Base-by-base conservation (phyloP, 75 land plant species). In the Cupressus sempervirens region DNA sequence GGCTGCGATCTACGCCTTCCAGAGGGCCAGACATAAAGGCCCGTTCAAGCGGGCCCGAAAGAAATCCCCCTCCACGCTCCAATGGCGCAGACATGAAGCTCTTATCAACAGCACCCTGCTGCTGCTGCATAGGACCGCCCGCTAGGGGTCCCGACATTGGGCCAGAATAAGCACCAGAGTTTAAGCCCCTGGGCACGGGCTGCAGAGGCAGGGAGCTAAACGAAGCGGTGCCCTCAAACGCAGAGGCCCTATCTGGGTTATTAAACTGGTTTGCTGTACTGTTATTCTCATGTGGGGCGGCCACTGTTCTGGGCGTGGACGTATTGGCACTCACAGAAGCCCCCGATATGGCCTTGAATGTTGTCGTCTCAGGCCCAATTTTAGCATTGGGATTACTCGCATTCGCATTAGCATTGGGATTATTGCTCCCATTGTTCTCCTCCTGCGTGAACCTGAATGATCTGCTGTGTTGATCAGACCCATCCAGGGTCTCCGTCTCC, bases 251-350 rank as follows among this genome's bases (percentile, higher is more conserved):
- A 29, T 79, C 81, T 20, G 45, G 46, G 52, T 45, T 46, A 4
- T 52, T 52, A 14, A 52, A 34, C 26, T 83, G 87, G 13, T 95
- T 90, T n/a, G 89, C 82, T 7, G 98, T n/a, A 13, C 9, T 23
- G 79, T 40, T 76, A 26, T 40, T 76, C 23, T 94, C 93, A 79
- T 84, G 83, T 34, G 89, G 89, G 32, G 90, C 92, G 40, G 91
- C 91, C 30, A 90, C 90, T 0, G 96, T 93, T 46, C 94, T 84
- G 4, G 99, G 93, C 53, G 93, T 91, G 36, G 94, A 88, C 13
- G 93, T 90, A 84, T 98, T 98, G 81, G 99, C 99, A 80, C 94
- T 90, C 75, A 98, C 96, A 29, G 99, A 93, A 7, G 99, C 99
- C 43, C 99, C 99, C 12, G 97, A 96, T 46, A 98, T 98, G 67